These are phyloP conservation scores for Trichoderma sp. DNA, from an alignment of 2,329 filamentous ascomycete species.

Conservation along the genomic window DNA sequence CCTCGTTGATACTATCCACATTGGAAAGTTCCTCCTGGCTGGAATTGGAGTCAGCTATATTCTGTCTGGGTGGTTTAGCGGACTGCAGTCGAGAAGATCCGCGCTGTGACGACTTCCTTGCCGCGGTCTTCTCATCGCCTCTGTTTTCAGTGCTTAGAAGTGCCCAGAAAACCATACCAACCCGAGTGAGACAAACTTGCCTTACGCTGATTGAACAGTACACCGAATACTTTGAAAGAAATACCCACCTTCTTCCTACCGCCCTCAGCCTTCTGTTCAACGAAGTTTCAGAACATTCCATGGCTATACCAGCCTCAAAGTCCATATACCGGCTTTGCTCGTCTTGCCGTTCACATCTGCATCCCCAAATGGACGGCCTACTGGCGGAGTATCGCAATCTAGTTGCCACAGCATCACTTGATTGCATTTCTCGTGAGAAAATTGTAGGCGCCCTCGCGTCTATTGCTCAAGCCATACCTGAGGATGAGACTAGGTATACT, in stretches of 20 bases:
- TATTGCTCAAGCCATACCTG: slow-evolving; percentile 72
- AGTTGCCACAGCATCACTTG: slow-evolving; percentile 56
- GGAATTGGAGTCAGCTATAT: slow-evolving; percentile 63
- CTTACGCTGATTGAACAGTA: slow-evolving; percentile 73
- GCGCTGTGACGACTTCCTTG: slow-evolving; percentile 62
- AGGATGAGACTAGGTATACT: slow-evolving; percentile 57
- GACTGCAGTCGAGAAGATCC: slow-evolving; percentile 65
- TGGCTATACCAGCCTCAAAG: slow-evolving; percentile 71
- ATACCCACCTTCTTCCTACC: slow-evolving; percentile 67
- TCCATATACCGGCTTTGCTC: slow-evolving; percentile 76
- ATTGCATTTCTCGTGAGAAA: slow-evolving; percentile 72
- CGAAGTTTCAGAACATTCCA: slow-evolving; percentile 63
- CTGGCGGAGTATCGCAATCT: slow-evolving; percentile 72
- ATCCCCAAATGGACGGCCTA: slow-evolving; percentile 68
- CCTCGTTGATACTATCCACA: slow-evolving; percentile 56
- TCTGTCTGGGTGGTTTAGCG: slow-evolving; percentile 67
- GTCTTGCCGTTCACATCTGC: slow-evolving; percentile 72
- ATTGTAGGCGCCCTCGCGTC: slow-evolving; percentile 75
- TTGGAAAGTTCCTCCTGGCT: slow-evolving; percentile 57
- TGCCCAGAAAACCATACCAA: slow-evolving; percentile 57
- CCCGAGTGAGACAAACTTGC: slow-evolving; percentile 68
- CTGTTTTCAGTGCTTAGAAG: slow-evolving; percentile 60
- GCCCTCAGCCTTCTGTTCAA: slow-evolving; percentile 76
- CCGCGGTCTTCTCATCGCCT: slow-evolving; percentile 63
- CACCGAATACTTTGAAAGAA: slow-evolving; percentile 74